Evolutionary conservation across 2,329 filamentous ascomycete genomes (phyloP), one percentile per base, ranked within the genome.

Genomic region (Aspergillus sp.): DNA sequence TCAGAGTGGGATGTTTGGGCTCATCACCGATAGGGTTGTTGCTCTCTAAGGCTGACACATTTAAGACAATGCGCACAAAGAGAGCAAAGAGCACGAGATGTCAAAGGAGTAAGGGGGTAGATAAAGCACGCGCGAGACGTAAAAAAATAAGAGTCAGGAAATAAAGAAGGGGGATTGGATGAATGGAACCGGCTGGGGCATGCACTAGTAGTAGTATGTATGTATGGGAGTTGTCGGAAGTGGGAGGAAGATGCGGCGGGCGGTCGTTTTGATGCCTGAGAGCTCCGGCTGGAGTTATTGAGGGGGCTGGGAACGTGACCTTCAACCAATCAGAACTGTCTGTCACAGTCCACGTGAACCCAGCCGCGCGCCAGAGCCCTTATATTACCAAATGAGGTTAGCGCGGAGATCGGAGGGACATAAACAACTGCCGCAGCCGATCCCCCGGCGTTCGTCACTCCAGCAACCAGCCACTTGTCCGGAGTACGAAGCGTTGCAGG

Each of bases 11-110:
- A 41, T 42, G 47, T 43, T 50, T 35, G 44, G 44, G 56, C 56
- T 60, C 58, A 60, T 60, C 58, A 50, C 50, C 53, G 67, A 56
- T 59, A 57, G 54, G 50, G 45, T 56, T 44, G 58, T 58, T 13
- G 10, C 20, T 30, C 22, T 25, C 41, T 10, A 43, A 35, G 33
- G 5, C 33, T 35, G n/a, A 35, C 13, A n/a, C 5, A 17, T 5
- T 15, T 15, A 19, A 19, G 17, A 39, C 37, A 17, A 39, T 15
- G 17, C 37, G 37, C 33, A 35, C 15, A 15, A 39, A 15, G 17
- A 20, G 10, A 19, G n/a, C 10, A 10, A 19, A 22, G 17, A 22
- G 39, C 13, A 20, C 19, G 13, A 19, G 35, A 19, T 17, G 15
- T 19, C n/a, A 38, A n/a, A 19, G 35, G 35, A 38, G n/a, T 15